Percentiles rank a stretch among this genome's conserved stretches.
These are phyloP conservation scores for Coniochaeta hoffmannii DNA, from an alignment of 2,329 filamentous ascomycete genomes.

Conservation along the genomic window DNA sequence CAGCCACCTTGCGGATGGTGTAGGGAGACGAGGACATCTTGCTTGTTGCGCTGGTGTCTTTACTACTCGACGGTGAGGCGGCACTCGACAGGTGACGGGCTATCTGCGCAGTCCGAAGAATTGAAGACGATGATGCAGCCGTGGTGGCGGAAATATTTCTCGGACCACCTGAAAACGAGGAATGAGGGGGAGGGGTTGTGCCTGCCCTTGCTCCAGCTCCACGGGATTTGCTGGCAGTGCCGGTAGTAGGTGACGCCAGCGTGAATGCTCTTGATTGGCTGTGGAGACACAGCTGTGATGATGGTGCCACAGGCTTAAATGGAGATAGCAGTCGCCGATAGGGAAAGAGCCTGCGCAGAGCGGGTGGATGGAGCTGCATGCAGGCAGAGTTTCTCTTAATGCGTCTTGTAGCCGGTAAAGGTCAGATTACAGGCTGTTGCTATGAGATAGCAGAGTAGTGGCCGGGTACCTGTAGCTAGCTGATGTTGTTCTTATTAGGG, in stretches of 20 bases:
- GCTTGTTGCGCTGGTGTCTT: conserved; percentile 9
- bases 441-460: neutral
- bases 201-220: conserved; percentile 6
- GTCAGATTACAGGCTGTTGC: neutral
- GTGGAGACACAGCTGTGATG: conserved; percentile 12
- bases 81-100: conserved; percentile 44
- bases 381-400: conserved; percentile 1
- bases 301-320: conserved; percentile 7
- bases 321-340: neutral
- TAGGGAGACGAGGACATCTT: conserved; percentile 52
- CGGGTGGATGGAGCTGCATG: conserved; percentile 13
- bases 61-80: conserved; percentile 10
- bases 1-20: conserved; percentile 77
- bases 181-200: conserved; percentile 13
- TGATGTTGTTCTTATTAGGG: neutral
- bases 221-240: conserved; percentile 9
- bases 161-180: neutral
- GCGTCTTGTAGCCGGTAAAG: neutral
- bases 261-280: conserved; percentile 16
- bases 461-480: neutral
- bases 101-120: conserved; percentile 44
- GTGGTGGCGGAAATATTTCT: neutral
- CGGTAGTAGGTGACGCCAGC: conserved; percentile 17
- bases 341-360: conserved; percentile 10
- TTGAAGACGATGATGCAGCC: conserved; percentile 13